Evolutionary conservation across 495 filamentous ascomycete species (phyloP).

Genomic region (Recurvomyces mirabilis): DNA sequence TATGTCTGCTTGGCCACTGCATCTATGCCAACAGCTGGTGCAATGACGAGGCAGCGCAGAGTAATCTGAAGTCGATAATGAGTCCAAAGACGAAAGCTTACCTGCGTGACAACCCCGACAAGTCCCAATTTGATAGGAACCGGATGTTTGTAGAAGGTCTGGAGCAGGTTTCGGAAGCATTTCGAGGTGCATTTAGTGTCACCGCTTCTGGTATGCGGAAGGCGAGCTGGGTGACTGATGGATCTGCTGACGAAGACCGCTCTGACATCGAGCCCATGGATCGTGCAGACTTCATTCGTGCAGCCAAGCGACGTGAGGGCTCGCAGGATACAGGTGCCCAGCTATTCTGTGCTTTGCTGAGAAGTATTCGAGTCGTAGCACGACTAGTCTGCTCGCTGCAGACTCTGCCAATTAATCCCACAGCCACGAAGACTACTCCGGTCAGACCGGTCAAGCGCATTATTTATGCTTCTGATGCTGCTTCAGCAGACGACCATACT

Average conservation of each 20-base stretch:
- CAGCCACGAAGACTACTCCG: constrained; percentile 38
- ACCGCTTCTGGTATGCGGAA: constrained; percentile 59
- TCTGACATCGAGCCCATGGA: constrained; percentile 41
- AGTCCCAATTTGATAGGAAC: constrained; percentile 59
- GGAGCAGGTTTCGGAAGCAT: constrained; percentile 53
- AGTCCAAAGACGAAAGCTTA: constrained; percentile 47
- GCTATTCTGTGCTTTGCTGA: constrained; percentile 76
- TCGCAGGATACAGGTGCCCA: constrained; percentile 86
- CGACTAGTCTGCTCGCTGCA: constrained; percentile 90
- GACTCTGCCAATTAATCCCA: constrained; percentile 58
- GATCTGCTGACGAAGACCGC: constrained; percentile 42
- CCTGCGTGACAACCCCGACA: constrained; percentile 50
- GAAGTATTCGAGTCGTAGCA: constrained; percentile 65
- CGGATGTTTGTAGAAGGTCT: constrained; percentile 70
- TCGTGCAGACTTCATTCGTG: constrained; percentile 55
- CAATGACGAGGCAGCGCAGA: constrained; percentile 54
- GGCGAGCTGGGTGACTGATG: constrained; percentile 59
- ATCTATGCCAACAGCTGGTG: constrained; percentile 77
- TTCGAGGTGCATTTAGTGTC: constrained; percentile 53
- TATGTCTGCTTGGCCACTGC: constrained; percentile 69
- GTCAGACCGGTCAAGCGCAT: constrained; percentile 30
- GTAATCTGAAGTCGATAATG: constrained; percentile 47
- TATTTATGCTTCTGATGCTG: constrained; percentile 35
- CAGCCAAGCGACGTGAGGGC: constrained; percentile 54
- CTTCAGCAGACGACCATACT: constrained; percentile 23